Evolutionary conservation across 1,139 yeast genomes (phyloP).

Genomic region (Lodderomyces jiufengensis): DNA sequence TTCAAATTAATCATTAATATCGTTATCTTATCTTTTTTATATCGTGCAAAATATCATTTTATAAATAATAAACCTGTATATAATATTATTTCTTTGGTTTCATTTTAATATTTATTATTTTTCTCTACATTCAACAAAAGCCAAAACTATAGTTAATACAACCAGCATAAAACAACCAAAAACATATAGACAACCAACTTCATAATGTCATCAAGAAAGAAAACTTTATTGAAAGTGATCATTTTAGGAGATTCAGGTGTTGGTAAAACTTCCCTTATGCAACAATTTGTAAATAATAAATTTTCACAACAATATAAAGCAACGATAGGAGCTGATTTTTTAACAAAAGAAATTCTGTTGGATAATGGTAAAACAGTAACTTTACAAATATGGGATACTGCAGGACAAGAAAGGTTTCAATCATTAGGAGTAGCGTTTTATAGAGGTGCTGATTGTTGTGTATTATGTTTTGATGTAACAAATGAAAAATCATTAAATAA

Average conservation of each 20-base stretch:
- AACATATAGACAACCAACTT: not conserved
- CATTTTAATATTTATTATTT: no score
- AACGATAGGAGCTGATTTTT: conserved; percentile 95
- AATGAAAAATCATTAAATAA: conserved; percentile 90
- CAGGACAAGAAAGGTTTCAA: conserved; percentile 97
- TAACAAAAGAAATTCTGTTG: conserved; percentile 82
- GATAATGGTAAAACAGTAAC: conserved; percentile 76
- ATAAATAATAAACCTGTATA: no score
- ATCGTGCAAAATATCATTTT: no score
- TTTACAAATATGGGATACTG: conserved; percentile 97
- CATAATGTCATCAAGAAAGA: conserved; percentile 75
- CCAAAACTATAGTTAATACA: no score
- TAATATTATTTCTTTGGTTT: no score
- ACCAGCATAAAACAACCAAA: not conserved
- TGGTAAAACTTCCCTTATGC: conserved; percentile 95
- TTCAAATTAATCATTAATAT: no score
- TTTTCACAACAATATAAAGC: conserved; percentile 96
- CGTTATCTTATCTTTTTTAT: no score
- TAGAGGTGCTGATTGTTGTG: conserved; percentile 98
- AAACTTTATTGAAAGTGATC: conserved; percentile 88
- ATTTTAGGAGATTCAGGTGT: conserved; percentile 97
- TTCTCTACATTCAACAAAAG: no score
- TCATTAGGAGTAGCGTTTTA: conserved; percentile 96
- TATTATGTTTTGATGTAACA: conserved; percentile 89
- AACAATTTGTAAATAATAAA: conserved; percentile 92